Evolutionary conservation across 1,284 basidiomycete species (phyloP).

Genomic region (Tranzscheliella williamsii): DNA sequence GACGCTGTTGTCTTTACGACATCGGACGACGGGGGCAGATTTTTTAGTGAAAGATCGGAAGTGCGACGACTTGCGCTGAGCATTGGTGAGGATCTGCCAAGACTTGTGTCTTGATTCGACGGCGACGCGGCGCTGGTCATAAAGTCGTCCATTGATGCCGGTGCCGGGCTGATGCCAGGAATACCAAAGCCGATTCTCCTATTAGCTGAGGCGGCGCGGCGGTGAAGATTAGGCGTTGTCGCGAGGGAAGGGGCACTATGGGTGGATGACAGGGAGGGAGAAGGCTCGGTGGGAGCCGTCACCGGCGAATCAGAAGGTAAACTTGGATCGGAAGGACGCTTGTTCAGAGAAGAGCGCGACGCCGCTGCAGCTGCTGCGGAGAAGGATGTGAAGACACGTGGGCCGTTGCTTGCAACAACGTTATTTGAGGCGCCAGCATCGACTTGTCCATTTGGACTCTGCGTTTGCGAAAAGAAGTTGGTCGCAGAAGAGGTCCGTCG

Average conservation of each 20-base stretch:
- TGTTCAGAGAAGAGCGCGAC: conserved; percentile 31
- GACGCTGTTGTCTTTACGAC: too few species aligned
- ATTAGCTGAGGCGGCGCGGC: background rate
- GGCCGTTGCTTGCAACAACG: conserved; percentile 1
- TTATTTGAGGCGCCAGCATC: background rate
- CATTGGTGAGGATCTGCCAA: too few species aligned
- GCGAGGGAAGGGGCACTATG: conserved; percentile 6
- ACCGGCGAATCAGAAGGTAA: conserved; percentile 5
- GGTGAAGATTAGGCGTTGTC: conserved; percentile 6
- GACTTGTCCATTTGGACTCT: conserved; percentile 7
- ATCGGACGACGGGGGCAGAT: too few species aligned
- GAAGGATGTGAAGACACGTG: conserved; percentile 27
- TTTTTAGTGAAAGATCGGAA: background rate
- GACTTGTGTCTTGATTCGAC: too few species aligned
- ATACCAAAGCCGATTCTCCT: background rate
- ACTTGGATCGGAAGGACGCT: conserved; percentile 12
- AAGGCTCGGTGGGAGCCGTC: conserved; percentile 15
- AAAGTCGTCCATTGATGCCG: background rate
- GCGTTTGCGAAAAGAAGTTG: conserved; percentile 22
- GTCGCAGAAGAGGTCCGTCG: conserved; percentile 24
- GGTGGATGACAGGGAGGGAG: conserved; percentile 20
- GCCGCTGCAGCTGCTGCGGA: conserved; percentile 32
- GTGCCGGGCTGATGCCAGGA: background rate
- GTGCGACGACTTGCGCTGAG: background rate
- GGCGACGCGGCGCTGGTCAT: too few species aligned